These are phyloP conservation scores for Castanea sativa DNA, from an alignment of 306 rosid genomes.

Conservation along the genomic window DNA sequence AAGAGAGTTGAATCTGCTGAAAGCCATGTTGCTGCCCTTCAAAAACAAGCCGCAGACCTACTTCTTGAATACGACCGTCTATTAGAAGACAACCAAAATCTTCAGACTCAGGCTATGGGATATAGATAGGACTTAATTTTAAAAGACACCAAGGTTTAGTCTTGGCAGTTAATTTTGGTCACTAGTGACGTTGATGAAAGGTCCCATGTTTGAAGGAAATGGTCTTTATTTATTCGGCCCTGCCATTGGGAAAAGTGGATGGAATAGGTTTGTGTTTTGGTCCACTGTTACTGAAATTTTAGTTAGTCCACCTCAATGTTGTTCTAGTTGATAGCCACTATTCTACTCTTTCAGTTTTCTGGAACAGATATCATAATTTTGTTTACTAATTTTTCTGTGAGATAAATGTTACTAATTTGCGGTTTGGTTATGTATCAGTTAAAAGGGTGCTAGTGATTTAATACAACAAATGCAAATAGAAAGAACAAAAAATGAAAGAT, in stretches of 20 bases:
- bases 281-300: conserved; percentile 9
- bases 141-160: conserved; percentile 19
- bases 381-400: no score
- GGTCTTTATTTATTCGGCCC: conserved; percentile 13
- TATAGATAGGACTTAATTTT: conserved; percentile 25
- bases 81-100: conserved; percentile 83
- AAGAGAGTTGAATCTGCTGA: conserved; percentile 64
- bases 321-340: no score
- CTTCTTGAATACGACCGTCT: conserved; percentile 77
- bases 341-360: no score
- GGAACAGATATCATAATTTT: no score
- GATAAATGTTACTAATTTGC: no score
- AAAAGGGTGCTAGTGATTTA: no score
- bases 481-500: no score
- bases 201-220: conserved; percentile 6
- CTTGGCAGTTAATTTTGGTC: conserved; percentile 21
- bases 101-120: conserved; percentile 57
- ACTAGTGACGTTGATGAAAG: conserved; percentile 19
- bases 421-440: no score
- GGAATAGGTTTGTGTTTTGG: neutral
- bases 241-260: conserved; percentile 15
- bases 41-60: conserved; percentile 77
- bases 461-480: no score
- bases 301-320: neutral
- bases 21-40: conserved; percentile 69